Percentiles rank a stretch among this genome's conserved stretches.
phyloP scores from a whole-genome alignment of 371 early-diverging fungal species.

The Lichtheimia hyalospora region DNA sequence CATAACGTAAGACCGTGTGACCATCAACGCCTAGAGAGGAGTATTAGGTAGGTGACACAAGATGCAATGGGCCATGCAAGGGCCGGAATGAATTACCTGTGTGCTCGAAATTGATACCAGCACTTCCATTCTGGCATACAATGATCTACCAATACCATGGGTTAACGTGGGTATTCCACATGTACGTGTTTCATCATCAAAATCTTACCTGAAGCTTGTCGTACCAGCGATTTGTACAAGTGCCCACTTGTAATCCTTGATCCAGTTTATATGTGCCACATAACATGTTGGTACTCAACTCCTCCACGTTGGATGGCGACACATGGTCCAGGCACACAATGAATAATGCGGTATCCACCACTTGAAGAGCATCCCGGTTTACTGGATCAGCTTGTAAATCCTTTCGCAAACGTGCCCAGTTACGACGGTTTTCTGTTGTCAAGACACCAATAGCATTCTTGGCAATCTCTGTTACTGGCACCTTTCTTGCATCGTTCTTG shows the following conservation, averaged over 20 bases:
- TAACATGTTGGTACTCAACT: slow-evolving; percentile 55
- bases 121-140: slow-evolving; percentile 61
- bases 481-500: slow-evolving; percentile 31
- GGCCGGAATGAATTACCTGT: slow-evolving; percentile 38
- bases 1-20: slow-evolving; percentile 59
- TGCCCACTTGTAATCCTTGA: slow-evolving; percentile 55
- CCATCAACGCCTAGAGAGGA: slow-evolving; percentile 52
- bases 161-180: too few species aligned
- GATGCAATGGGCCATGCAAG: neutral
- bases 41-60: neutral
- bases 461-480: slow-evolving; percentile 41
- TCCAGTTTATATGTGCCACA: slow-evolving; percentile 57
- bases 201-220: slow-evolving; percentile 55
- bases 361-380: slow-evolving; percentile 61
- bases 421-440: slow-evolving; percentile 72
- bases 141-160: slow-evolving; percentile 37
- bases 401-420: slow-evolving; percentile 63
- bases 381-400: slow-evolving; percentile 37
- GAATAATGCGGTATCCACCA: slow-evolving; percentile 76
- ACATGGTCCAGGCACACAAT: slow-evolving; percentile 80
- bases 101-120: slow-evolving; percentile 62
- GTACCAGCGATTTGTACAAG: slow-evolving; percentile 64
- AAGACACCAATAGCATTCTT: slow-evolving; percentile 63
- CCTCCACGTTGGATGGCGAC: slow-evolving; percentile 40
- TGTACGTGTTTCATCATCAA: too few species aligned